phyloP scores from a whole-genome alignment of 768 basidiomycete genomes.

The Lactarius hatsudake region DNA sequence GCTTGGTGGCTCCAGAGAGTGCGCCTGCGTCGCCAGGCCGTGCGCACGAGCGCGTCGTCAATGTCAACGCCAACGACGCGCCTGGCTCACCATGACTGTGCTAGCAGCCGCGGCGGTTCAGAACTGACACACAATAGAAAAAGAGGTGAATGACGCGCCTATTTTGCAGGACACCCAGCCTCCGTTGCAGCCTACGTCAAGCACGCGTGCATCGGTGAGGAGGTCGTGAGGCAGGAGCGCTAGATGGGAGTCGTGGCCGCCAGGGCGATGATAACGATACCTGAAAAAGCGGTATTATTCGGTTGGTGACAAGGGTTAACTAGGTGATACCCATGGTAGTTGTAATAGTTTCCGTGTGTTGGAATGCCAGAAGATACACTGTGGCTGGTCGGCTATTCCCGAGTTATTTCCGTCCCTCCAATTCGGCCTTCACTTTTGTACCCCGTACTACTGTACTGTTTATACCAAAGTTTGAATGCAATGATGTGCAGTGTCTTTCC shows the following conservation, averaged over 20 bases:
- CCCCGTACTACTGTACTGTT: no score
- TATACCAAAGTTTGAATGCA: no score
- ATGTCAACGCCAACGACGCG: slow-evolving; percentile 83
- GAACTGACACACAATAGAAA: neutral
- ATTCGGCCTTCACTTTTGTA: no score
- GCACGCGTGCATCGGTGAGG: slow-evolving; percentile 13
- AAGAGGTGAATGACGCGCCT: slow-evolving; percentile 28
- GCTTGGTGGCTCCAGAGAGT: slow-evolving; percentile 68
- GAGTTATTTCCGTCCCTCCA: no score
- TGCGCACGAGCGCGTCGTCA: slow-evolving; percentile 65
- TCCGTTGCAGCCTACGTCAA: slow-evolving; percentile 25
- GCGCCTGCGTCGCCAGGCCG: slow-evolving; percentile 71
- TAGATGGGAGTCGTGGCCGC: slow-evolving; percentile 56
- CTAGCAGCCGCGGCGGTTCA: slow-evolving; percentile 36
- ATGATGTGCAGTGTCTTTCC: no score
- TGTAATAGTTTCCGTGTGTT: slow-evolving; percentile 28
- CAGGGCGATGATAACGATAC: slow-evolving; percentile 21
- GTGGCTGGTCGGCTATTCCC: no score
- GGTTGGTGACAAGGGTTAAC: no score
- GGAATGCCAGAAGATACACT: slow-evolving; percentile 15
- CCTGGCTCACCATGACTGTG: slow-evolving; percentile 59
- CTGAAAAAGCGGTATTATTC: neutral
- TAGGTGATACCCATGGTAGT: slow-evolving; percentile 23
- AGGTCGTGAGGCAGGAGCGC: slow-evolving; percentile 44
- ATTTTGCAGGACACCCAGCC: slow-evolving; percentile 22